These are phyloP conservation scores for Asterochloris sp. DNA, from an alignment of 139 green algal species.

Conservation along the genomic window DNA sequence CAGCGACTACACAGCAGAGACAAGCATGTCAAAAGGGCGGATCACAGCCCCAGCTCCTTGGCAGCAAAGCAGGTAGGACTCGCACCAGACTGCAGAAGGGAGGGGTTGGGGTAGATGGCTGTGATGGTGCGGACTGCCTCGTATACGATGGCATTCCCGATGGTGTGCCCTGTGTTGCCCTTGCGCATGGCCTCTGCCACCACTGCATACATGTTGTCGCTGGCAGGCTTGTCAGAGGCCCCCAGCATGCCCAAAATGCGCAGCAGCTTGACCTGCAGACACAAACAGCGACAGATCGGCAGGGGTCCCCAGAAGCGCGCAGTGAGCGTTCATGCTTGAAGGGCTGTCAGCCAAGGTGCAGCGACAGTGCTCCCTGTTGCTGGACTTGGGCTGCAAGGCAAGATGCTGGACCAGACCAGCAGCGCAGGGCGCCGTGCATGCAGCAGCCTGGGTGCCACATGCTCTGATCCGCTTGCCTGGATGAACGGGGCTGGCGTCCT, in stretches of 20 bases:
- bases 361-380: too few relatives aligned
- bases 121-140: conserved; percentile 88
- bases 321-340: neutral
- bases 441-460: too few relatives aligned
- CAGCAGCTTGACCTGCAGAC: conserved; percentile 88
- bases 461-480: conserved; percentile 56
- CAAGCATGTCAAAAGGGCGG: too few relatives aligned
- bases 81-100: conserved; percentile 70
- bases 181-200: conserved; percentile 55
- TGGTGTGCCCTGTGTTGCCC: conserved; percentile 57
- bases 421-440: too few relatives aligned
- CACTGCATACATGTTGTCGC: conserved; percentile 86
- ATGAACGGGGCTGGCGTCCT: conserved; percentile 94
- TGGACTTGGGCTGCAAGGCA: too few relatives aligned
- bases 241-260: conserved; percentile 84
- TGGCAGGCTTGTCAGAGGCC: conserved; percentile 63
- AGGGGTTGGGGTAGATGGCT: conserved; percentile 82
- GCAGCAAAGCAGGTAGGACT: neutral
- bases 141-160: conserved; percentile 88
- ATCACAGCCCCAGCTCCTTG: neutral
- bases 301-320: too few relatives aligned
- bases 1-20: too few relatives aligned
- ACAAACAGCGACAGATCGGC: neutral
- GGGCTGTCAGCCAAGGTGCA: neutral
- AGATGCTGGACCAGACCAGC: too few relatives aligned